A percentile compares a stretch with the other conserved stretches of the same genome.
These are phyloP conservation scores for Carallia brachiata DNA, from an alignment of 345 rosid genomes.

Conservation along the genomic window DNA sequence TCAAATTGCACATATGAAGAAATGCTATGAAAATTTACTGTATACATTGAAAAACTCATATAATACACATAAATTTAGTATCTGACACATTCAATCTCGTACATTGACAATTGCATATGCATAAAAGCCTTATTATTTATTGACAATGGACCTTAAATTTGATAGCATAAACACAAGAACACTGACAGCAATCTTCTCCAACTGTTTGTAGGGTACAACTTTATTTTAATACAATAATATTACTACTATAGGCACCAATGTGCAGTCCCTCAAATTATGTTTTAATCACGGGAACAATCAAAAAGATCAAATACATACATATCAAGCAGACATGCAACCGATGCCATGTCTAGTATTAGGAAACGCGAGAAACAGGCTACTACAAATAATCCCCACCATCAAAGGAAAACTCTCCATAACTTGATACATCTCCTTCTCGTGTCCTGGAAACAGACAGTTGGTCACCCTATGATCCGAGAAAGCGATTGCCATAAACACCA, in stretches of 20 bases:
- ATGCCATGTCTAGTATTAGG: slow-evolving; percentile 62
- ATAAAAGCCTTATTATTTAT: too few species aligned
- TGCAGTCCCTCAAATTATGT: too few species aligned
- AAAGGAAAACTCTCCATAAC: slow-evolving; percentile 84
- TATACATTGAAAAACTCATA: too few species aligned
- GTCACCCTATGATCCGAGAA: slow-evolving; percentile 68
- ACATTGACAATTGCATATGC: too few species aligned
- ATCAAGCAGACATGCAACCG: slow-evolving; percentile 61
- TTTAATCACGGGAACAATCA: background rate
- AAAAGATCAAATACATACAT: background rate
- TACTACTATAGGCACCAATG: too few species aligned
- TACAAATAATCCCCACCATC: slow-evolving; percentile 71
- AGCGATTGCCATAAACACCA: slow-evolving; percentile 73
- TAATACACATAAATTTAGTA: too few species aligned
- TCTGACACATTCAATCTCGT: too few species aligned
- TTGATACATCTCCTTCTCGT: slow-evolving; percentile 69
- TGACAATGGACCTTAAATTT: too few species aligned
- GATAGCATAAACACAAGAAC: too few species aligned
- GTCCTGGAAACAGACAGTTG: slow-evolving; percentile 54
- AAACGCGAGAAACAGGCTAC: slow-evolving; percentile 67
- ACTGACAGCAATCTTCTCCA: background rate
- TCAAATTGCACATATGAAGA: too few species aligned
- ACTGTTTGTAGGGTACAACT: background rate
- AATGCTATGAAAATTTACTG: too few species aligned
- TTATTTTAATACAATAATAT: background rate